phyloP scores from a whole-genome alignment of 164 flowering plant species.

The Berberis vulgaris region DNA sequence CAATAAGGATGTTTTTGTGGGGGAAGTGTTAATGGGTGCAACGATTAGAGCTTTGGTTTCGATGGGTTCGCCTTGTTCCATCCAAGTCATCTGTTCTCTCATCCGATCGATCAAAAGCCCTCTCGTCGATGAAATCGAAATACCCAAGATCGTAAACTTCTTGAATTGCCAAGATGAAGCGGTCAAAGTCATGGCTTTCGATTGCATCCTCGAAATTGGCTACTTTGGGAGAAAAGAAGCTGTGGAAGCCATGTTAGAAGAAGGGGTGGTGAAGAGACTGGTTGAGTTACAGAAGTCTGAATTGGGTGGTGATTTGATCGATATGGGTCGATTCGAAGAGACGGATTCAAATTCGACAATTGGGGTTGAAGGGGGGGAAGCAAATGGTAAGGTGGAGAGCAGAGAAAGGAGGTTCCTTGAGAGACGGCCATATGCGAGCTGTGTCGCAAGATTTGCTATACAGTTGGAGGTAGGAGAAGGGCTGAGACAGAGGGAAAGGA shows the following conservation, averaged over 20 bases:
- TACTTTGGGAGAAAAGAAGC: conserved; percentile 87
- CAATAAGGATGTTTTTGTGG: conserved; percentile 93
- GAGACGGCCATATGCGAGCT: conserved; percentile 60
- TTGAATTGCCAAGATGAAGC: conserved; percentile 27
- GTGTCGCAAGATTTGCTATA: conserved; percentile 80
- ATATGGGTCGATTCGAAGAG: conserved; percentile 25
- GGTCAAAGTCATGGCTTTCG: conserved; percentile 33
- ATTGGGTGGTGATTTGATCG: conserved; percentile 54
- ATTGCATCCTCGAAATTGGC: conserved; percentile 70
- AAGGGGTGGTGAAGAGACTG: conserved; percentile 49
- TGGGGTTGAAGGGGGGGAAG: conserved; percentile 7
- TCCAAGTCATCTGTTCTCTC: conserved; percentile 45
- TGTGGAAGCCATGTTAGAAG: conserved; percentile 64
- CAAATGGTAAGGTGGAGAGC: conserved; percentile 14
- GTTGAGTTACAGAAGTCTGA: conserved; percentile 71
- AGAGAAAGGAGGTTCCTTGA: conserved; percentile 34
- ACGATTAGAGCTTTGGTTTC: conserved; percentile 37
- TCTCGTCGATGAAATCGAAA: conserved; percentile 63
- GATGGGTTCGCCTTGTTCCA: conserved; percentile 32
- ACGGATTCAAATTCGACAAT: conserved; percentile 10
- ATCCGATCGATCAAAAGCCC: conserved; percentile 72
- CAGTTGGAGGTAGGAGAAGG: conserved; percentile 91
- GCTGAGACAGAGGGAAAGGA: conserved; percentile 78
- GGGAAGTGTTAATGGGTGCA: conserved; percentile 56
- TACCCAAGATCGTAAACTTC: conserved; percentile 40